Percentiles rank a stretch among this genome's conserved stretches.
Conservation (phyloP, 1,139 yeast genomes). For the Debaryomyces fabryi region DNA sequence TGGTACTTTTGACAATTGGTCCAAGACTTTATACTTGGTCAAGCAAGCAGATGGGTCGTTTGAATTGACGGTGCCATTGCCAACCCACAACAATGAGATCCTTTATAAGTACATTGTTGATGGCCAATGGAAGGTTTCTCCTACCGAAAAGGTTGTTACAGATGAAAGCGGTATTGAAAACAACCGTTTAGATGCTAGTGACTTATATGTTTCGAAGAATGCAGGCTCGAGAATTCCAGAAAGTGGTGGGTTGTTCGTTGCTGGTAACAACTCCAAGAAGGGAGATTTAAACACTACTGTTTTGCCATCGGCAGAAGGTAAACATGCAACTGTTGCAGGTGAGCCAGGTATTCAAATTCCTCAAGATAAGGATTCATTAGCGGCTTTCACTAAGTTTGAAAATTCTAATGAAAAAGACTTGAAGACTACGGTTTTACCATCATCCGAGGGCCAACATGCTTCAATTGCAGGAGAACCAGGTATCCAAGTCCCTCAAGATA, state of each 20-base stretch:
- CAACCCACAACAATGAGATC: conserved; percentile 40
- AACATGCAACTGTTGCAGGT: conserved; percentile 50
- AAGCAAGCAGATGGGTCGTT: conserved; percentile 64
- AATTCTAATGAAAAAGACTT: conserved; percentile 50
- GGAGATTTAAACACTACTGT: conserved; percentile 51
- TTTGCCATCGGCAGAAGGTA: conserved; percentile 53
- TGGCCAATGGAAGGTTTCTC: conserved; percentile 64
- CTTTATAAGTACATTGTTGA: conserved; percentile 75
- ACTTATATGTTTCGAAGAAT: conserved; percentile 33
- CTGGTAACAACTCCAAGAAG: conserved; percentile 16
- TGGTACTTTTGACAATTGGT: conserved; percentile 80
- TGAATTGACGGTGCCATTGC: conserved; percentile 59
- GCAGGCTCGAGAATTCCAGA: conserved; percentile 47
- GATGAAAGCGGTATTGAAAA: conserved; percentile 62
- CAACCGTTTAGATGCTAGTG: conserved; percentile 53
- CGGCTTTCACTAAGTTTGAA: conserved; percentile 40
- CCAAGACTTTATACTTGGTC: conserved; percentile 57
- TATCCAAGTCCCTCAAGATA: conserved; percentile 41
- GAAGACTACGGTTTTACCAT: conserved; percentile 24
- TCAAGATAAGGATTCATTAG: conserved; percentile 39
- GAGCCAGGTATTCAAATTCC: conserved; percentile 60
- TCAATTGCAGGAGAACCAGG: conserved; percentile 64
- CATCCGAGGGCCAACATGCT: conserved; percentile 33
- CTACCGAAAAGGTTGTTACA: conserved; percentile 44
- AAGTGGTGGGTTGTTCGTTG: conserved; percentile 47